Evolutionary conservation across 805 yeast species (phyloP), one percentile per base, ranked within the genome.

Genomic region (Metschnikowia gelsemii): DNA sequence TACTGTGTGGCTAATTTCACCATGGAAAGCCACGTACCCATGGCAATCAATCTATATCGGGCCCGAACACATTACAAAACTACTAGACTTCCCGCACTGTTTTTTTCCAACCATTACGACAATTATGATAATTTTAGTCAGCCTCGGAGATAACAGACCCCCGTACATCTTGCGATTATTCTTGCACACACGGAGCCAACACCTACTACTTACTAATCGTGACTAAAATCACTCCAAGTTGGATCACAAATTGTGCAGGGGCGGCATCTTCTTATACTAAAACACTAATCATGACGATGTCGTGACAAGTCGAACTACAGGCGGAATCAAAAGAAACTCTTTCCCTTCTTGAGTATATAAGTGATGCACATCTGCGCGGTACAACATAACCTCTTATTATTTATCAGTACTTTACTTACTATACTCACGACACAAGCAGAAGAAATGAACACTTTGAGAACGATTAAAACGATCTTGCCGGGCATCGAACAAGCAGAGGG

Each of bases 401-500:
- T 33, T 25, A 14, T 36, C 2, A 9, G 38, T 38, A 35, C 35
- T 32, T 24, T 29, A n/a, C 23, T 21, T 35, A 35, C 35, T 35
- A 35, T 38, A 28, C 23, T 29, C 28, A 14, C 14, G 16, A 8
- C 21, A 25, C 30, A 30, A 35, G 13, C 38, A 4, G 25, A 40
- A 18, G 9, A 31, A 32, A 51, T 51, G 55, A 45, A 53, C 20
- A 16, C 50, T 14, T 43, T 52, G 25, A 65, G 73, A 64, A 51
- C 66, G 16, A 58, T 68, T 46, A 50, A 51, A 24, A 57, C 56
- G 36, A 50, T 68, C 26, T 52, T 68, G 19, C 50, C 58, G 33
- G 89, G 91, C 22, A 56, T 74, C 29, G 87, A 86, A 54, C 88
- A 82, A 56, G 72, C 82, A 14, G 96, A 87, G 64, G 96, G 96